phyloP scores from a whole-genome alignment of 805 yeast species.

The Starmerella bacillaris region DNA sequence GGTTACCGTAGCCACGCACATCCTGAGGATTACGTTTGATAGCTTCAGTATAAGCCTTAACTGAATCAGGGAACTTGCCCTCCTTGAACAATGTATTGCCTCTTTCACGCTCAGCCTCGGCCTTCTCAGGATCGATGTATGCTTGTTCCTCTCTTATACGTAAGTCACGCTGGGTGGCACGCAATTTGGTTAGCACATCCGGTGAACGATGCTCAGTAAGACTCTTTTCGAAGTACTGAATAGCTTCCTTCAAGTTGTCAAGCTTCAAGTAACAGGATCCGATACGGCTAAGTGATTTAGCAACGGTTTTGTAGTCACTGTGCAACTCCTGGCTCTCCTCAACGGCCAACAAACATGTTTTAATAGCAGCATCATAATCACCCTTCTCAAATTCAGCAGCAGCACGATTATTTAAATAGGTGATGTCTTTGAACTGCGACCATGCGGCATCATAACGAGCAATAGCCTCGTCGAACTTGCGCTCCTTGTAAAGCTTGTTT shows the following conservation, averaged over 20 bases:
- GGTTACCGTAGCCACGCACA: conserved; percentile 90
- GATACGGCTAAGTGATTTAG: conserved; percentile 82
- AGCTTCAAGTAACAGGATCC: conserved; percentile 68
- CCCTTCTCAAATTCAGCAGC: conserved; percentile 97
- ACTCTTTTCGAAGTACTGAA: conserved; percentile 67
- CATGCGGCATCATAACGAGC: conserved; percentile 72
- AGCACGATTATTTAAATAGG: conserved; percentile 87
- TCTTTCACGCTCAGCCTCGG: conserved; percentile 83
- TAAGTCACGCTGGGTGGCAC: conserved; percentile 70
- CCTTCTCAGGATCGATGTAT: conserved; percentile 76
- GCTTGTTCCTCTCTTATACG: conserved; percentile 60
- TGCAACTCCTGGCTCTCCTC: conserved; percentile 78
- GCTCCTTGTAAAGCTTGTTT: conserved; percentile 66
- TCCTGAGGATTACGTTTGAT: conserved; percentile 92
- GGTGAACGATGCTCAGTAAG: conserved; percentile 96
- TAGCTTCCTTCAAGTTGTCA: conserved; percentile 56
- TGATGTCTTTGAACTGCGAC: conserved; percentile 63
- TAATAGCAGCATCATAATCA: conserved; percentile 68
- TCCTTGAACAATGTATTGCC: conserved; percentile 81
- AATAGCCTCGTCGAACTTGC: conserved; percentile 85
- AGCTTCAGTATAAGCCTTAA: conserved; percentile 88
- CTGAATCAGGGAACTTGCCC: conserved; percentile 94
- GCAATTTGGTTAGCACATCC: conserved; percentile 70
- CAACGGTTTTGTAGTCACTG: conserved; percentile 80
- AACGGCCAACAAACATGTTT: conserved; percentile 64